Conservation (phyloP, 345 rosid genomes). For the Sisymbrium altissimum region DNA sequence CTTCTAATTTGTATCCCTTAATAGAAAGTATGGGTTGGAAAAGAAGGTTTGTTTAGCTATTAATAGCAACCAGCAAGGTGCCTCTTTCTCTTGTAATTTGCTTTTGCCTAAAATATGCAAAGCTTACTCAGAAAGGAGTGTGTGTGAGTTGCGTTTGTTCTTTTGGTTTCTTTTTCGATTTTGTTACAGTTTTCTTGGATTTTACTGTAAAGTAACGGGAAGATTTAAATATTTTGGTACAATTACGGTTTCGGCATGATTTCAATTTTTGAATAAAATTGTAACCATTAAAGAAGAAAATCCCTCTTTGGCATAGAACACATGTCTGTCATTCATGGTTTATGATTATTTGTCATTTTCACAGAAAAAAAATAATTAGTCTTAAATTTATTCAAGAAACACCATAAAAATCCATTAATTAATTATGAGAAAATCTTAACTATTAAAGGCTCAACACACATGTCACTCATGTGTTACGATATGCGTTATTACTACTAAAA, state of each 20-base stretch:
- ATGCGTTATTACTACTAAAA: not conserved
- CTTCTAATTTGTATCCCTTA: not conserved
- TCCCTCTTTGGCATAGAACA: not conserved
- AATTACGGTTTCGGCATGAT: not conserved
- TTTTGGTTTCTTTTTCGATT: not conserved
- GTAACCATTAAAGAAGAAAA: not conserved
- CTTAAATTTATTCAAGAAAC: not conserved
- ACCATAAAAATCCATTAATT: not conserved
- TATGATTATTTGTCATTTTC: not conserved
- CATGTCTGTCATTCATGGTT: constrained; percentile 7
- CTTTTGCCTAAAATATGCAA: not conserved
- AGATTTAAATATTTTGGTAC: not conserved
- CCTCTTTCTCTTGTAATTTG: not conserved
- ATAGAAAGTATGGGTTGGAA: not conserved
- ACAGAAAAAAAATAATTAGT: not conserved
- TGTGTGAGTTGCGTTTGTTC: not conserved
- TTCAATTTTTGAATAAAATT: not conserved
- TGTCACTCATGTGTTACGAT: not conserved
- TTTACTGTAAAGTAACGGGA: not conserved
- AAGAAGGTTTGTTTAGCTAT: not conserved
- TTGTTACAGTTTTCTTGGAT: not conserved
- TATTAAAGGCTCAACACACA: not conserved
- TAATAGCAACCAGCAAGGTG: constrained; percentile 4
- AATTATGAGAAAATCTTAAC: not conserved
- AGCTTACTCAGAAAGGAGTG: not conserved